These are phyloP conservation scores for Olyra latifolia DNA, from an alignment of 176 grass and related monocot species.

Conservation along the genomic window DNA sequence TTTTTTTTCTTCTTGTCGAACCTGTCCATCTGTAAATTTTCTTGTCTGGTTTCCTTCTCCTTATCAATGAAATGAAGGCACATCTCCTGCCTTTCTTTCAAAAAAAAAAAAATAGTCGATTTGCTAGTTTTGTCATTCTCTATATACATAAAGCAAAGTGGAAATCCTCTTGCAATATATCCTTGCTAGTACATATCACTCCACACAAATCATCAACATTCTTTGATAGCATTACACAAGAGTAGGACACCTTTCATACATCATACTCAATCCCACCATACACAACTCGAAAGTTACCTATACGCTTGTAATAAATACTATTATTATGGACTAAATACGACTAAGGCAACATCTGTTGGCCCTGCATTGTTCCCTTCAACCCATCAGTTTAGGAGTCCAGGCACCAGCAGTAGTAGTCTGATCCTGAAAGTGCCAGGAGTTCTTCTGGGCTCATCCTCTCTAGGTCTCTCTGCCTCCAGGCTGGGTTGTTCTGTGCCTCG, in stretches of 20 bases:
- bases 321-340: conserved; percentile 9
- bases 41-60: no score
- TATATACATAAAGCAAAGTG: not conserved
- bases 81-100: no score
- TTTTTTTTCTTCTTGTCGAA: no score
- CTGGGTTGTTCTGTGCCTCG: conserved; percentile 59
- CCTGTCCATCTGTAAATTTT: no score
- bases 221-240: conserved; percentile 14
- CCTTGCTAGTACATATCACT: not conserved
- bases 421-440: conserved; percentile 69
- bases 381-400: conserved; percentile 52
- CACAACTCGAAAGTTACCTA: conserved; percentile 35
- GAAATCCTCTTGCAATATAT: conserved; percentile 8
- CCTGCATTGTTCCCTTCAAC: conserved; percentile 35
- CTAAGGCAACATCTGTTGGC: conserved; percentile 11
- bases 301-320: conserved; percentile 15
- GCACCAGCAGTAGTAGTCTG: conserved; percentile 96
- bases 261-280: conserved; percentile 19
- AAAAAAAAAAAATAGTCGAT: no score
- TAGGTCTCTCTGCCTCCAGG: conserved; percentile 80
- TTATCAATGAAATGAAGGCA: no score
- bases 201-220: conserved; percentile 19
- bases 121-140: not conserved
- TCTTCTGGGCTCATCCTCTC: conserved; percentile 90
- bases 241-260: not conserved